These are phyloP conservation scores for Capronia epimyces DNA, from an alignment of 2,329 filamentous ascomycete genomes.

Conservation along the genomic window DNA sequence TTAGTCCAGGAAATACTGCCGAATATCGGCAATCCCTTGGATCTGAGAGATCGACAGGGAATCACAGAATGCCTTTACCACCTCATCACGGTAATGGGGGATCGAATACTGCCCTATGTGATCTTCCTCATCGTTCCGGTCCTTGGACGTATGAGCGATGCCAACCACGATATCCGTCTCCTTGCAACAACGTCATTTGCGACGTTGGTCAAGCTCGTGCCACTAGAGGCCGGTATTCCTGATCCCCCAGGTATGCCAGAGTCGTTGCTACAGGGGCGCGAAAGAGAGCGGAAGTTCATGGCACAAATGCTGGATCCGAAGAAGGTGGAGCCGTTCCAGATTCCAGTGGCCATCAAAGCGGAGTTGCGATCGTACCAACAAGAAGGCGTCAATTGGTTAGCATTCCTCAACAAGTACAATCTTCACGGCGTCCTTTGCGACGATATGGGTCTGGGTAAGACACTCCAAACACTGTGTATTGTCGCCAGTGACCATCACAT, in stretches of 20 bases:
- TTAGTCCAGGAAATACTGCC: constrained; percentile 89
- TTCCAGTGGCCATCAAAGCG: constrained; percentile 95
- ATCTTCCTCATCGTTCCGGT: constrained; percentile 98
- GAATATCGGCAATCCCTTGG: constrained; percentile 82
- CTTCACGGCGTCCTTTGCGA: constrained; percentile 97
- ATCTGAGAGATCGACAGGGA: constrained; percentile 84
- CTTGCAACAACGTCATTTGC: constrained; percentile 96
- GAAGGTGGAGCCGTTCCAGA: constrained; percentile 89
- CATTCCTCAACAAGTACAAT: constrained; percentile 97
- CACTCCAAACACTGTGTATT: constrained; percentile 93
- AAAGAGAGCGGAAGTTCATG: constrained; percentile 93
- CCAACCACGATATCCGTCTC: constrained; percentile 88
- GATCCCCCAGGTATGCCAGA: constrained; percentile 90
- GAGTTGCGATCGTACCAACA: constrained; percentile 96
- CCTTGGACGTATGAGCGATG: constrained; percentile 95
- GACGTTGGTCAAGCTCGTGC: constrained; percentile 92
- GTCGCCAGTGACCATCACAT: constrained; percentile 96
- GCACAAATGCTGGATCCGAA: constrained; percentile 92
- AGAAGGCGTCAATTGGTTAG: constrained; percentile 96
- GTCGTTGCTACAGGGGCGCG: constrained; percentile 79
- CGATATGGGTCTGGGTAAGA: constrained; percentile 98
- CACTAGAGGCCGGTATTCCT: constrained; percentile 92
- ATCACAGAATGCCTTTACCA: constrained; percentile 95
- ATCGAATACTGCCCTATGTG: constrained; percentile 90
- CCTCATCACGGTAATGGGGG: constrained; percentile 96